A percentile compares a stretch with the other conserved stretches of the same genome.
phyloP scores from a whole-genome alignment of 140 eudicot species.

The Anethum foeniculum region DNA sequence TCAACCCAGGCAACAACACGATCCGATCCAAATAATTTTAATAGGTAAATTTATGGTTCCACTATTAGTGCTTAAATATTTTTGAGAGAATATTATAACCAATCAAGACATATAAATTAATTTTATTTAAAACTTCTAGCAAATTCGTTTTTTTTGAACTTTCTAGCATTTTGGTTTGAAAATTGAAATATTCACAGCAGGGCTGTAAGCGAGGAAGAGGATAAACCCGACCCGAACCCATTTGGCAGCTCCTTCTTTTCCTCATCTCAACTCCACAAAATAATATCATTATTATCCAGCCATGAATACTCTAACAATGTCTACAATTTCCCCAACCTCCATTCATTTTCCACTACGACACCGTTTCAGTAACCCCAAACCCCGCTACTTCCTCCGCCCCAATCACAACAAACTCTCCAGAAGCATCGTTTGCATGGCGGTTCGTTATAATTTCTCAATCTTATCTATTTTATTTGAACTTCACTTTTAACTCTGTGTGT shows the following conservation, averaged over 20 bases:
- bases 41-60: too few relatives aligned
- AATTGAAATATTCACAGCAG: too few relatives aligned
- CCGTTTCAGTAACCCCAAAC: constrained; percentile 6
- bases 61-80: too few relatives aligned
- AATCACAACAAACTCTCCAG: constrained; percentile 18
- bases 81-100: too few relatives aligned
- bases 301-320: constrained; percentile 49
- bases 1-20: too few relatives aligned
- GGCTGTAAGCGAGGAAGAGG: not conserved
- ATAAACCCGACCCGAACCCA: not conserved
- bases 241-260: not conserved
- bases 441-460: constrained; percentile 4
- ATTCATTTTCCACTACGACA: constrained; percentile 20
- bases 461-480: not conserved
- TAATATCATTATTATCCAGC: constrained; percentile 8
- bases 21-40: too few relatives aligned
- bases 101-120: too few relatives aligned
- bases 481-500: not conserved
- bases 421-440: constrained; percentile 74
- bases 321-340: constrained; percentile 33
- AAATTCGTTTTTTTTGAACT: too few relatives aligned
- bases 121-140: too few relatives aligned
- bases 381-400: constrained; percentile 17
- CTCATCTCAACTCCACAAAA: not conserved
- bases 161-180: too few relatives aligned